A percentile compares a stretch with the other conserved stretches of the same genome.
Conservation (phyloP, 208 protist genomes). For the Wallacemonas sp. region DNA sequence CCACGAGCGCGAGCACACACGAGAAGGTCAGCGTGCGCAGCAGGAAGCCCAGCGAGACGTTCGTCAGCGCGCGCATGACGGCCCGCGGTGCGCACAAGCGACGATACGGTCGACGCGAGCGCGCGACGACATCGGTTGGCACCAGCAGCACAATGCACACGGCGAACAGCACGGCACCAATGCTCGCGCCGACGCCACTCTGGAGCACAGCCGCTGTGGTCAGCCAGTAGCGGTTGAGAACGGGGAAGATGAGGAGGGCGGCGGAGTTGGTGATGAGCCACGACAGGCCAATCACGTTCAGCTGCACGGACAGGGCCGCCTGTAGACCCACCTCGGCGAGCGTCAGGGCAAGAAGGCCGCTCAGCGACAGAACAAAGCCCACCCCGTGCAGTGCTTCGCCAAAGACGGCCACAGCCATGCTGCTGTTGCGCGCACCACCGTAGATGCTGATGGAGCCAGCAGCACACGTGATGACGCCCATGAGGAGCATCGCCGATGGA, state of each 20-base stretch:
- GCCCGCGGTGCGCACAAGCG: slow-evolving; percentile 19
- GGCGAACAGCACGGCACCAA: slow-evolving; percentile 19
- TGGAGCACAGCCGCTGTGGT: slow-evolving; percentile 20
- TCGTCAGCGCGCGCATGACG: slow-evolving; percentile 17
- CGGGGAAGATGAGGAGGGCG: slow-evolving; percentile 21
- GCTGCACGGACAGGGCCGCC: slow-evolving; percentile 27
- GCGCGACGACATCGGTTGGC: slow-evolving; percentile 27
- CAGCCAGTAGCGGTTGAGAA: slow-evolving; percentile 31
- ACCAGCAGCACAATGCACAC: slow-evolving; percentile 32
- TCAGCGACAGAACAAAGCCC: slow-evolving; percentile 27
- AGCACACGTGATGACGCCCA: slow-evolving; percentile 4
- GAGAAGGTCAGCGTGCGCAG: slow-evolving; percentile 28
- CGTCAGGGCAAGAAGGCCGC: slow-evolving; percentile 21
- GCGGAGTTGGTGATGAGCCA: slow-evolving; percentile 36
- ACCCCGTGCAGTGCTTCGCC: slow-evolving; percentile 30
- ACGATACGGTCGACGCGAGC: slow-evolving; percentile 24
- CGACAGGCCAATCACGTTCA: slow-evolving; percentile 24
- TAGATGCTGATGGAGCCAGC: slow-evolving; percentile 13
- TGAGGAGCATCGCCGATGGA: slow-evolving; percentile 1
- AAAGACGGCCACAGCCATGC: slow-evolving; percentile 6
- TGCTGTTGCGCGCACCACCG: slow-evolving; percentile 7
- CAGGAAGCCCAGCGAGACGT: slow-evolving; percentile 32
- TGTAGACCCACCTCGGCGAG: slow-evolving; percentile 37
- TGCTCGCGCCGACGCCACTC: slow-evolving; percentile 21
- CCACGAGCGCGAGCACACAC: slow-evolving; percentile 25